These are phyloP conservation scores for Petunia hybrid DNA, from an alignment of 305 asterid species.

Conservation along the genomic window DNA sequence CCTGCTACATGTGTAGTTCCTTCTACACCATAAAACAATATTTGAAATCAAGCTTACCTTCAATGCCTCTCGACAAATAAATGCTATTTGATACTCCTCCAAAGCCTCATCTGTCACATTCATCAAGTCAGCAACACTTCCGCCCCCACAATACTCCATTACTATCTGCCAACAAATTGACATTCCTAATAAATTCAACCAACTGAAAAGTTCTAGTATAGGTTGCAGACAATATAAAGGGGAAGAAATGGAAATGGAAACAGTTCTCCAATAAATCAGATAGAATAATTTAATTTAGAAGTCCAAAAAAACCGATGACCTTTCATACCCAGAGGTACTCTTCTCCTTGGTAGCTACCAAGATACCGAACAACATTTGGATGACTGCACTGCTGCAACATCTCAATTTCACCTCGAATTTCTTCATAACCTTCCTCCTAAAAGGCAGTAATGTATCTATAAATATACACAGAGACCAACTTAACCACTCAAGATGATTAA, in stretches of 20 bases:
- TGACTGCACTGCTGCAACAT: constrained; percentile 99
- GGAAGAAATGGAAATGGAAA: constrained; percentile 7
- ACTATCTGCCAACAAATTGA: constrained; percentile 78
- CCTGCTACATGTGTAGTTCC: background rate
- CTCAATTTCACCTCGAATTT: constrained; percentile 98
- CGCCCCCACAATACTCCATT: constrained; percentile 99
- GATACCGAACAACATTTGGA: constrained; percentile 99
- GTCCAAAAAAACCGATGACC: constrained; percentile 17
- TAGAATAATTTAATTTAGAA: background rate
- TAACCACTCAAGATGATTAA: background rate
- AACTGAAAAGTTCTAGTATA: constrained; percentile 24
- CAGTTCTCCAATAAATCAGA: constrained; percentile 1
- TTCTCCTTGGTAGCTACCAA: constrained; percentile 98
- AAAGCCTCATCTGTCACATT: constrained; percentile 85
- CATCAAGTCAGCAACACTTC: constrained; percentile 99
- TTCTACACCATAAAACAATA: background rate
- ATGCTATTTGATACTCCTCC: constrained; percentile 96
- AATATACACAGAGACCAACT: background rate
- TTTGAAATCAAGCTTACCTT: constrained; percentile 61
- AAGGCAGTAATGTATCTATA: constrained; percentile 31
- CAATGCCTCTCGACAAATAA: constrained; percentile 87
- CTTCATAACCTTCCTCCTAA: constrained; percentile 99
- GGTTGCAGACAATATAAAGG: constrained; percentile 8
- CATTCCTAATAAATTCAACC: constrained; percentile 36
- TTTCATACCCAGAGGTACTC: constrained; percentile 94